Conservation (phyloP, 2,329 filamentous ascomycete species). For the Penicillium sp. region DNA sequence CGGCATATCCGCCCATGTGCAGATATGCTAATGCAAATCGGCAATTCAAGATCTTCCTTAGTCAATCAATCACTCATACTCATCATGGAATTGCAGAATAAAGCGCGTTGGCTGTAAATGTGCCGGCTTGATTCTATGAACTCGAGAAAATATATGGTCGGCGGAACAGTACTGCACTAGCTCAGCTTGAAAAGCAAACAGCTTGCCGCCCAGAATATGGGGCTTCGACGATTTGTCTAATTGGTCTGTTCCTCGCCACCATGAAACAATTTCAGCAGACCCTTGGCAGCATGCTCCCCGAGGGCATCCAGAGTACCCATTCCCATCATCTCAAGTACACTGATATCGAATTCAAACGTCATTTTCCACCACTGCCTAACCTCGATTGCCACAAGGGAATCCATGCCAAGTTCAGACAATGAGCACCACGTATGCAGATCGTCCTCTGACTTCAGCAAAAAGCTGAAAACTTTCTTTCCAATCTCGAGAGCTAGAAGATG, state of each 20-base stretch:
- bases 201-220: too few relatives aligned
- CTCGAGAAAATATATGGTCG: too few relatives aligned
- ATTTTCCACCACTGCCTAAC: slow-evolving; percentile 27
- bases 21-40: too few relatives aligned
- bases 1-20: too few relatives aligned
- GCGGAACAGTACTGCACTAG: too few relatives aligned
- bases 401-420: slow-evolving; percentile 24
- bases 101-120: too few relatives aligned
- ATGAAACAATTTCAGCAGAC: slow-evolving; percentile 7
- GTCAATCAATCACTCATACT: too few relatives aligned
- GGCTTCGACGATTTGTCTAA: neutral
- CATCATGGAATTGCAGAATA: too few relatives aligned
- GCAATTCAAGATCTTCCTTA: too few relatives aligned
- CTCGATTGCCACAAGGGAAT: slow-evolving; percentile 32
- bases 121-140: too few relatives aligned
- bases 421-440: slow-evolving; percentile 20
- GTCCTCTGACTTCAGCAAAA: slow-evolving; percentile 19
- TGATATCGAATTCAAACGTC: slow-evolving; percentile 22
- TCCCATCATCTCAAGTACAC: slow-evolving; percentile 27
- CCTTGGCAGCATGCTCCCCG: slow-evolving; percentile 11
- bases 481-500: slow-evolving; percentile 18
- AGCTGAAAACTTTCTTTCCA: slow-evolving; percentile 18
- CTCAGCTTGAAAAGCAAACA: too few relatives aligned
- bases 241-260: neutral
- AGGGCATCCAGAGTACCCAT: slow-evolving; percentile 14